phyloP scores from a whole-genome alignment of 2,329 filamentous ascomycete genomes.

The Neophaeococcomyces aloes region DNA sequence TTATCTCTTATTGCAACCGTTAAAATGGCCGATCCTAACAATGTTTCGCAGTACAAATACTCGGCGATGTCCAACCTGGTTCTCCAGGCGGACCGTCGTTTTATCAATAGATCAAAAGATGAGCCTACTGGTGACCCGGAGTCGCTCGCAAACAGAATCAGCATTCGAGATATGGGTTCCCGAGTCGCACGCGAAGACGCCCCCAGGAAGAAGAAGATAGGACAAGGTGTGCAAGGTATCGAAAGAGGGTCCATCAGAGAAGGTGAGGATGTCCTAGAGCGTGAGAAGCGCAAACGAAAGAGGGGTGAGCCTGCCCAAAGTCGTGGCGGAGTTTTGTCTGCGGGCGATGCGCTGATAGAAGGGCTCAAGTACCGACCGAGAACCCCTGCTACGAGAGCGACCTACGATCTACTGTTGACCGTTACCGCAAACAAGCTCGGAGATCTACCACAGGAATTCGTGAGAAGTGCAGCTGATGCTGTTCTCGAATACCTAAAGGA shows the following conservation, averaged over 20 bases:
- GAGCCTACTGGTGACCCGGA: conserved; percentile 96
- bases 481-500: conserved; percentile 88
- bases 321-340: conserved; percentile 67
- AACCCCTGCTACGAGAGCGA: conserved; percentile 80
- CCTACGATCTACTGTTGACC: conserved; percentile 88
- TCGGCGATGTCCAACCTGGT: conserved; percentile 99
- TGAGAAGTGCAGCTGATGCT: conserved; percentile 86
- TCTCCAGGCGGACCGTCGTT: conserved; percentile 96
- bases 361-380: conserved; percentile 85
- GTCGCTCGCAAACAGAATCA: conserved; percentile 87
- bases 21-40: conserved; percentile 58
- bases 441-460: conserved; percentile 83
- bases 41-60: conserved; percentile 98
- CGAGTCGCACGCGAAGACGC: conserved; percentile 68
- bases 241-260: conserved; percentile 67
- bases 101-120: conserved; percentile 82
- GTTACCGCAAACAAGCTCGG: conserved; percentile 80
- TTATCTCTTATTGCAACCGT: background rate
- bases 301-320: conserved; percentile 59
- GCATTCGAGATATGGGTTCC: conserved; percentile 87
- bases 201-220: conserved; percentile 67
- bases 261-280: conserved; percentile 69
- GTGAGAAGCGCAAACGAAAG: conserved; percentile 80
- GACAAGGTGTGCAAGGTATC: conserved; percentile 55
- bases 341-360: conserved; percentile 77